Conservation (phyloP, 2,329 filamentous ascomycete species). For the Monosporascus sp. region DNA sequence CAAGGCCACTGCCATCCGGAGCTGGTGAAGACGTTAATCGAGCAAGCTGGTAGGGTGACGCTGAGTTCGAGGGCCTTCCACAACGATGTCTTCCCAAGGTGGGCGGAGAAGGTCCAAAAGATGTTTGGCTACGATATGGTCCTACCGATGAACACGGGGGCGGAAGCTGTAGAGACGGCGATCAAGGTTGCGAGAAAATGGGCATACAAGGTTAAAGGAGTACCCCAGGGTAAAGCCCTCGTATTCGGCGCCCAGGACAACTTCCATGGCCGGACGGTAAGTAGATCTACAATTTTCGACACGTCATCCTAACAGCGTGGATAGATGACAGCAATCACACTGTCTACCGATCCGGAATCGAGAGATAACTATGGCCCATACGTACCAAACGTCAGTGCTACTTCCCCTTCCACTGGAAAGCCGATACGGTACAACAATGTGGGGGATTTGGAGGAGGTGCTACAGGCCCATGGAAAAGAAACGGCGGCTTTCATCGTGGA, state of each 20-base stretch:
- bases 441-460: slow-evolving; percentile 68
- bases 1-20: slow-evolving; percentile 98
- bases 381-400: slow-evolving; percentile 78
- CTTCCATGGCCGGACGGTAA: slow-evolving; percentile 91
- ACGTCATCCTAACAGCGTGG: slow-evolving; percentile 8
- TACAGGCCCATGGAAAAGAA: slow-evolving; percentile 76
- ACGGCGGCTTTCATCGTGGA: slow-evolving; percentile 92
- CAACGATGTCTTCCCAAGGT: slow-evolving; percentile 96
- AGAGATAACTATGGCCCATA: slow-evolving; percentile 96
- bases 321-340: slow-evolving; percentile 87
- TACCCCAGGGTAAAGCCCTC: slow-evolving; percentile 75
- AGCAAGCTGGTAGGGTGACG: slow-evolving; percentile 85
- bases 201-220: slow-evolving; percentile 94
- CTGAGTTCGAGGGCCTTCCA: slow-evolving; percentile 93
- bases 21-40: slow-evolving; percentile 80
- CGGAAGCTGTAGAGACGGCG: slow-evolving; percentile 91
- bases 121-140: slow-evolving; percentile 98
- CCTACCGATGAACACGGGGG: slow-evolving; percentile 95
- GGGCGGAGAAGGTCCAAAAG: slow-evolving; percentile 84
- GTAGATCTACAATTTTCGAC: slow-evolving; percentile 24
- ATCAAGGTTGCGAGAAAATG: slow-evolving; percentile 96
- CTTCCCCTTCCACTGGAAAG: slow-evolving; percentile 68
- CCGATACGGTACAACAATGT: slow-evolving; percentile 83
- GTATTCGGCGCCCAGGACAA: slow-evolving; percentile 84
- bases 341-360: slow-evolving; percentile 93